A percentile compares a stretch with the other conserved stretches of the same genome.
Conservation (phyloP, 192 early-diverging fungal genomes). For the Entomortierella lignicola region DNA sequence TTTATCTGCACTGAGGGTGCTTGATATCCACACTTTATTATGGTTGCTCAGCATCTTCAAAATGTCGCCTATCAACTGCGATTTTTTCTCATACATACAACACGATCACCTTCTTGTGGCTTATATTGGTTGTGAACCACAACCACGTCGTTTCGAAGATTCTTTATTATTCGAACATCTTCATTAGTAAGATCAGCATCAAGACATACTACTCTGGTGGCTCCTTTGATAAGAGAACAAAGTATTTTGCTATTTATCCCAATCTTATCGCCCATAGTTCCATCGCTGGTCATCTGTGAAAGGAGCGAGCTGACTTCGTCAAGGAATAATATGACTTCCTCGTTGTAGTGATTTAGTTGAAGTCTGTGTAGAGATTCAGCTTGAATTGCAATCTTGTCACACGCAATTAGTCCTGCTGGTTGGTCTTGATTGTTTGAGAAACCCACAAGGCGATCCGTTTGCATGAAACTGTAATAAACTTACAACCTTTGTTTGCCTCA, state of each 20-base stretch:
- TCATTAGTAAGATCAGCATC: constrained; percentile 8
- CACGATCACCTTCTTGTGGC: constrained; percentile 3
- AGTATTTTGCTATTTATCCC: background rate
- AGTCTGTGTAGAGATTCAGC: constrained; percentile 20
- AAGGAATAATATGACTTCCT: constrained; percentile 4
- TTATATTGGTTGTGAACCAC: constrained; percentile 7
- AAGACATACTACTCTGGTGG: constrained; percentile 1
- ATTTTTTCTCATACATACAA: constrained; percentile 3
- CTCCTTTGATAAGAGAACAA: background rate
- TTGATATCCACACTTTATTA: constrained; percentile 5
- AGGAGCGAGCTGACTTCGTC: constrained; percentile 12
- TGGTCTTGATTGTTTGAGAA: constrained; percentile 1
- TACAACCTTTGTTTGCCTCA: constrained; percentile 4
- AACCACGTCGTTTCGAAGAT: background rate
- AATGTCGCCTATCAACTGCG: background rate
- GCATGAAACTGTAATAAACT: constrained; percentile 10
- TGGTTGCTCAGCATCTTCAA: background rate
- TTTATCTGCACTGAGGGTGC: background rate
- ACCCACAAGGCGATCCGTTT: constrained; percentile 6
- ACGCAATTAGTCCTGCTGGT: background rate
- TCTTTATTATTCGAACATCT: constrained; percentile 7
- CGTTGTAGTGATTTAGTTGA: background rate
- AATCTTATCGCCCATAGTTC: background rate
- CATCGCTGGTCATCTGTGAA: background rate
- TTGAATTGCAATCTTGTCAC: constrained; percentile 5